phyloP scores from a whole-genome alignment of 2,329 filamentous ascomycete species.

The Talaromyces sp. region DNA sequence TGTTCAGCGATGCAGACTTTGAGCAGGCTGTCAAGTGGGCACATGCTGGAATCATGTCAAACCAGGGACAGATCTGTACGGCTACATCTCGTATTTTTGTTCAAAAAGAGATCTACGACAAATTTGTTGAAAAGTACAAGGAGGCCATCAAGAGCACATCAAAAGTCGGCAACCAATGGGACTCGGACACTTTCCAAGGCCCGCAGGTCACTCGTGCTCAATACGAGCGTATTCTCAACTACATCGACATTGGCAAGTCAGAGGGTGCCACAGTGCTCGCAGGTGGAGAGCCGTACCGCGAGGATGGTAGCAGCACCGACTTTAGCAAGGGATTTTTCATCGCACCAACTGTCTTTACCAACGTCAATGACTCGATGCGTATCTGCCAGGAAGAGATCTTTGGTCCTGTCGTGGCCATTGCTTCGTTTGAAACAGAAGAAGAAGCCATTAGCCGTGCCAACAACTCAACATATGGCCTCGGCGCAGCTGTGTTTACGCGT shows the following conservation, averaged over 20 bases:
- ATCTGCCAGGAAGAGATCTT: conserved; percentile 40
- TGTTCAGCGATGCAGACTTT: conserved; percentile 54
- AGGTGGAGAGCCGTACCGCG: conserved; percentile 30
- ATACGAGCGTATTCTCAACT: conserved; percentile 38
- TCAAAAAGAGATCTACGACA: conserved; percentile 47
- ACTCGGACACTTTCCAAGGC: conserved; percentile 36
- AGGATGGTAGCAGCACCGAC: conserved; percentile 27
- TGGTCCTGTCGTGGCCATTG: conserved; percentile 37
- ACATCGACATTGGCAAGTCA: conserved; percentile 37
- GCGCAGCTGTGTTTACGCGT: conserved; percentile 37
- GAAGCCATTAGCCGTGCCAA: conserved; percentile 35
- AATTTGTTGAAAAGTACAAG: conserved; percentile 33
- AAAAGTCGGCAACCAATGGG: conserved; percentile 39
- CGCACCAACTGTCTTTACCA: conserved; percentile 33
- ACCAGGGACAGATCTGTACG: conserved; percentile 56
- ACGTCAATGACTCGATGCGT: conserved; percentile 29
- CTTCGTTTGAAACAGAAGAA: conserved; percentile 33
- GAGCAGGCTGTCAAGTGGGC: conserved; percentile 48
- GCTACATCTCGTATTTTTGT: conserved; percentile 54
- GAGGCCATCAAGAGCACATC: conserved; percentile 27
- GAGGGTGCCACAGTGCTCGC: conserved; percentile 34
- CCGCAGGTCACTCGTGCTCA: conserved; percentile 42
- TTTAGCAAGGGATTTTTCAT: conserved; percentile 38
- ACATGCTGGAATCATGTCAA: conserved; percentile 51
- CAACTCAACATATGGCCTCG: conserved; percentile 37